Evolutionary conservation across 2,329 filamentous ascomycete genomes (phyloP), one percentile per base, ranked within the genome.

Genomic region (Aspergillus calidoustus): DNA sequence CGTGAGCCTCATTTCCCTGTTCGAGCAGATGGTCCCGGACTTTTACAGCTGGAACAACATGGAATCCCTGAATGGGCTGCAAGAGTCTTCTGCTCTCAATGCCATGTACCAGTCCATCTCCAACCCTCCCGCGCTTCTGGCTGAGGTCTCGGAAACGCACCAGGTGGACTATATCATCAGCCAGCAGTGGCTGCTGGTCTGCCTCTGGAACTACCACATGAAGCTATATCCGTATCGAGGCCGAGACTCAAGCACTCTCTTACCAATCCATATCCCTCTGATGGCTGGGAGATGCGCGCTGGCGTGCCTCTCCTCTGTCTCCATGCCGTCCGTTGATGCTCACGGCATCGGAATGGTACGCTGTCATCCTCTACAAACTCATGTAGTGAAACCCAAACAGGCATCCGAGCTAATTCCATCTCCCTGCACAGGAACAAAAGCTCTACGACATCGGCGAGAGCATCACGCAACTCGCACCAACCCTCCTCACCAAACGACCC

Each of bases 311-410:
- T 55, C 53, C 38, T 55, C 53, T 28, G 53, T 38, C 17, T 55
- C 53, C 3, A 25, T 55, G 22, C 38, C 53, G 38, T 55, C 53
- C 7, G 11, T 55, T 28, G 53, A 55, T 22, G 53, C 53, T 19
- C 53, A 55, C 15, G 53, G 53, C 22, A 55, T 55, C 47, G 53
- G 53, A 22, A 55, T 55, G 53, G 53, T 55, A 55, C 34, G 53
- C 31, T 38, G 8, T 7, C 8, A 7, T 38, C 8, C 3, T 11
- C 31, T 38, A 38, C 19, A 19, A 19, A 19, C 19, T 19, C 19
- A 19, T 19, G 19, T 2, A 19, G 19, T 19, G 19, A 19, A 19
- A 19, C 19, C 19, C 19, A 19, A 19, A 19, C 19, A 19, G 19
- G 19, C 19, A 19, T 19, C 19, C 19, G 19, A 19, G 19, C 19